Base-by-base conservation (phyloP, 352 stramenopile genomes). In the Globisporangium echinulatum region DNA sequence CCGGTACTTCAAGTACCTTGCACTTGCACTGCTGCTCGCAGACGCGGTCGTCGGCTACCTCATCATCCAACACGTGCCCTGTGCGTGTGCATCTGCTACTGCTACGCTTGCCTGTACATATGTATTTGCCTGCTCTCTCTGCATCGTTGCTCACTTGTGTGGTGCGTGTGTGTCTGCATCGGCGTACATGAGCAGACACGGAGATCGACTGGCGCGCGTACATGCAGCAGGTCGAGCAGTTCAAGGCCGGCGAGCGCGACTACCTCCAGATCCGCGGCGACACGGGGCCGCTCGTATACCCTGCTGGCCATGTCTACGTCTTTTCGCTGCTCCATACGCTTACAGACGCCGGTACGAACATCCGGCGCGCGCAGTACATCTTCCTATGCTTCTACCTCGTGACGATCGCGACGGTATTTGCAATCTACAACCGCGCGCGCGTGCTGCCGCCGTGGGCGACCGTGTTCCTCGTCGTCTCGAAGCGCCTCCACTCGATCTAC, bases 151-250 rank as follows among this genome's bases (percentile, higher is more conserved):
- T 33, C 25, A 33, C 25, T 33, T 33, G 25, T 33, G 25, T 33
- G 25, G 25, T 25, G 25, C 25, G 25, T 33, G 25, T 33, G 25
- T 33, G 25, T 33, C 25, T 33, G 25, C 25, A 33, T 33, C 25
- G 25, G 25, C 25, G 25, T 33, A 33, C 25, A 33, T 33, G 25
- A 33, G 1, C 25, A 90, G 81, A 99, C 78, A 99, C 97, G 46
- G 96, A 99, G 79, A 99, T 99, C 66, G 97, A 99, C 75, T 99
- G 96, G 96, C 83, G 90, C 63, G 96, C 97, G 14, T 99, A 99
- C 80, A 99, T 99, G 97, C 80, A 99, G 81, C 92, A 99, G 74
- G 96, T 99, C 36, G 80, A 88, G 60, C 68, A 82, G 38, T 96
- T 97, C 67, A 82, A 98, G 47, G 74, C 81, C 48, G 97, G 96